These are phyloP conservation scores for Penicillium hesseltinei DNA, from an alignment of 2,329 filamentous ascomycete genomes.

Conservation along the genomic window DNA sequence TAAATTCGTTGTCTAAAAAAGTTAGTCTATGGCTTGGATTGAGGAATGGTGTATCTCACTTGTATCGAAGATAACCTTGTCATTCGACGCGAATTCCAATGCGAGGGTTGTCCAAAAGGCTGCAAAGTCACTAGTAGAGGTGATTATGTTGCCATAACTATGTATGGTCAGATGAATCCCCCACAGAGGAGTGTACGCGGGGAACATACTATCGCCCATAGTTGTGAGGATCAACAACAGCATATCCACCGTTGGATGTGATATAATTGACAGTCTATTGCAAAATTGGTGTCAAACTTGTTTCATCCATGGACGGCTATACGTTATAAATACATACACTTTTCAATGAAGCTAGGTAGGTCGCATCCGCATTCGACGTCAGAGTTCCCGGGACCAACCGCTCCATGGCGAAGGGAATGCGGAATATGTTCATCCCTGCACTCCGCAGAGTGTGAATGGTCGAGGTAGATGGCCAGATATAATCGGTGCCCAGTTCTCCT, in stretches of 20 bases:
- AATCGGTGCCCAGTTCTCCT: constrained; percentile 19
- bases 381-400: constrained; percentile 19
- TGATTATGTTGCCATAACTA: constrained; percentile 47
- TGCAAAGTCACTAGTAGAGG: constrained; percentile 52
- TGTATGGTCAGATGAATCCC: background rate
- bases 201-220: constrained; percentile 42
- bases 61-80: constrained; percentile 61
- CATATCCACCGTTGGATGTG: constrained; percentile 50
- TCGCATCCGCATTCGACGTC: constrained; percentile 21
- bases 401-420: constrained; percentile 27
- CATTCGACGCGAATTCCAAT: constrained; percentile 53
- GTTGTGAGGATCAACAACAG: constrained; percentile 62
- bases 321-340: constrained; percentile 5
- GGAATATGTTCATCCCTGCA: constrained; percentile 27
- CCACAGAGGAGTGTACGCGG: background rate
- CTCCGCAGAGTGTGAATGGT: constrained; percentile 21
- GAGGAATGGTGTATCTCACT: constrained; percentile 31
- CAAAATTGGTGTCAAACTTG: background rate
- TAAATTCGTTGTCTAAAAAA: constrained; percentile 59
- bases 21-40: background rate
- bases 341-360: constrained; percentile 22
- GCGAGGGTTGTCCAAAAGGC: constrained; percentile 60
- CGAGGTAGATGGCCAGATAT: constrained; percentile 22
- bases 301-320: no score
- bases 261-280: constrained; percentile 36